Evolutionary conservation across 495 filamentous ascomycete genomes (phyloP).

Genomic region (Rusavskia elegans): DNA sequence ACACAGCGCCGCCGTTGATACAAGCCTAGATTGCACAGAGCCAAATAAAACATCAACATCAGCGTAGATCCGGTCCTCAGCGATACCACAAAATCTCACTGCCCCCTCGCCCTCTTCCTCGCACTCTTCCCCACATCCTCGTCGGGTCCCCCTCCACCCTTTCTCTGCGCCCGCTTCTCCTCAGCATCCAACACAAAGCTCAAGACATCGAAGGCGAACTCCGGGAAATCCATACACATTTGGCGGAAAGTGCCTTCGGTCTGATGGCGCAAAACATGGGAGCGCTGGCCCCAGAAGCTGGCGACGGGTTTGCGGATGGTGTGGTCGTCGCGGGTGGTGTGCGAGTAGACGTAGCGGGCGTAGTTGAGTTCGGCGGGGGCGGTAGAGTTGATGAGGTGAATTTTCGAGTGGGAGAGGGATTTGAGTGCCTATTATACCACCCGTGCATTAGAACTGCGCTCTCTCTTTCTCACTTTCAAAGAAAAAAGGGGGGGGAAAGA

Average conservation of each 20-base stretch:
- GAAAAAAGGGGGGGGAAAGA: not conserved
- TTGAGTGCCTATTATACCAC: conserved; percentile 34
- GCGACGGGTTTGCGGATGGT: conserved; percentile 68
- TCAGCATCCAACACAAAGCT: conserved; percentile 47
- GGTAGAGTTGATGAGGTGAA: conserved; percentile 71
- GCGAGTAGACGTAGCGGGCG: conserved; percentile 75
- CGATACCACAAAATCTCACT: not conserved
- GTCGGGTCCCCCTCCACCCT: conserved; percentile 8
- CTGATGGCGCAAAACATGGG: conserved; percentile 64
- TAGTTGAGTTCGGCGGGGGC: conserved; percentile 79
- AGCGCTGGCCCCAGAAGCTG: conserved; percentile 70
- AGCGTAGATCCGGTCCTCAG: too few relatives aligned
- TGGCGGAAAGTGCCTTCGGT: conserved; percentile 65
- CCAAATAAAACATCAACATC: too few relatives aligned
- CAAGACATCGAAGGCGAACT: conserved; percentile 86
- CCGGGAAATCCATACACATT: conserved; percentile 75
- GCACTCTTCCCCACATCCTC: conserved; percentile 17
- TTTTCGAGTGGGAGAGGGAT: conserved; percentile 68
- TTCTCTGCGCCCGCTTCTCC: conserved; percentile 34
- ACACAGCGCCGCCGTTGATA: too few relatives aligned
- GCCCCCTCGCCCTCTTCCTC: conserved; percentile 28
- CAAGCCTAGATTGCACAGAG: too few relatives aligned
- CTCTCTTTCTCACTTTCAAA: too few relatives aligned
- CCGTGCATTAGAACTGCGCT: too few relatives aligned
- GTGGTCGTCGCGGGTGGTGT: conserved; percentile 50